Conservation (phyloP, 2,329 filamentous ascomycete species). For the Fusarium sp. region DNA sequence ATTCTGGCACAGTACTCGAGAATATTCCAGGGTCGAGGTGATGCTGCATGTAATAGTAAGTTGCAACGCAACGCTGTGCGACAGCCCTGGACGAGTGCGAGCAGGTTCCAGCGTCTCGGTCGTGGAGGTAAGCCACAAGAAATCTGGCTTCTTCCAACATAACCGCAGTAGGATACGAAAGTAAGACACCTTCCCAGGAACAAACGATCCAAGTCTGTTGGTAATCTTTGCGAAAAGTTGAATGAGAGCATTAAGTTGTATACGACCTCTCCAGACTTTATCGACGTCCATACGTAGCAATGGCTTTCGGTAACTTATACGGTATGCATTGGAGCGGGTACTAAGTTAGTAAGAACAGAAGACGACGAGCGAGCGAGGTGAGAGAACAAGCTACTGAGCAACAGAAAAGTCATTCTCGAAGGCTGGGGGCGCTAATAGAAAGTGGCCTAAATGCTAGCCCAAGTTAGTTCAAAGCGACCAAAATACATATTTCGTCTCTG, state of each 20-base stretch:
- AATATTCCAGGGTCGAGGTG: constrained; percentile 19
- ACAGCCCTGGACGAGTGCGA: constrained; percentile 31
- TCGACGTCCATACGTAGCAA: background rate
- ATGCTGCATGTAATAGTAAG: constrained; percentile 21
- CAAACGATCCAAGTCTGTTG: background rate
- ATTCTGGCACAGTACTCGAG: constrained; percentile 4
- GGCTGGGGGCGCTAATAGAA: background rate
- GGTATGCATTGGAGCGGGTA: background rate
- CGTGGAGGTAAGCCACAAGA: constrained; percentile 34
- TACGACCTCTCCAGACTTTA: background rate
- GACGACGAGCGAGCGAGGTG: constrained; percentile 5
- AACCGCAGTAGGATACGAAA: constrained; percentile 5
- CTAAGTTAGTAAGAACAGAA: constrained; percentile 8
- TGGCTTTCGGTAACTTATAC: background rate
- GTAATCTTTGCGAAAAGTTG: background rate
- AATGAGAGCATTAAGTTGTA: background rate
- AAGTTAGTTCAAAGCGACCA: background rate
- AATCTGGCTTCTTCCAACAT: constrained; percentile 28
- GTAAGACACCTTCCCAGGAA: background rate
- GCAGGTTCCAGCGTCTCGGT: constrained; percentile 40
- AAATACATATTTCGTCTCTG: background rate
- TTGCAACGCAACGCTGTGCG: constrained; percentile 20
- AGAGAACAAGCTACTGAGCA: constrained; percentile 24
- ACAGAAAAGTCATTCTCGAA: background rate
- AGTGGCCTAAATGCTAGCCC: background rate